Base-by-base conservation (phyloP, 2,329 filamentous ascomycete species). In the Delphinella strobiligena region DNA sequence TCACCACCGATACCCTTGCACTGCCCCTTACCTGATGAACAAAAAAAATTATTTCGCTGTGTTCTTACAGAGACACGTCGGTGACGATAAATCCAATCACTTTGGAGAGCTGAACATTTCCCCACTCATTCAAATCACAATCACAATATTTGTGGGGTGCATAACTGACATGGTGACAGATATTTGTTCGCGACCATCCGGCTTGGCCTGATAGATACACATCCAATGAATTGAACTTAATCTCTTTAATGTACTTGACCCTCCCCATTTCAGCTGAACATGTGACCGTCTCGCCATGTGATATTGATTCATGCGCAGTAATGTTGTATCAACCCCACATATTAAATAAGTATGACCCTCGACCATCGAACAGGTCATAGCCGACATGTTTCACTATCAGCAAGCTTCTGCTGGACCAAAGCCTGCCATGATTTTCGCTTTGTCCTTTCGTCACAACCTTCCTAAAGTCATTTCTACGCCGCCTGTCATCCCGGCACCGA, bases 31-130 rank as follows among this genome's bases (percentile, higher is more conserved):
- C 14, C 33, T 77, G 74, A 78, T 77, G 74, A 78, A 66, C 59
- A 65, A 62, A 32, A 45, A 59, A 32, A 30, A 63, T 58, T 64
- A 64, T 68, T 68, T 75, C 68, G 71, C 74, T 78, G 72, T 76
- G 71, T 75, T 77, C 69, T 76, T 75, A 62, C 73, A 59, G 72
- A 75, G 69, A 55, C 62, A 51, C 55, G 55, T 62, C 63, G 51
- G 70, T 77, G 73, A 74, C 63, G 72, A 76, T 63, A 71, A 67
- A 57, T 49, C 54, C 60, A 58, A 69, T 75, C 72, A 77, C 70
- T 71, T 77, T 77, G 74, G 73, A 77, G 74, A 78, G 67, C 73
- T 77, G 73, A 77, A 36, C 36, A 24, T 36, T 32, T 17, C 19
- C 24, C 15, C 18, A 2, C 29, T 15, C 17, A 14, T 33, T 15